Percentiles rank a stretch among this genome's conserved stretches.
Conservation (phyloP, 805 yeast species). For the Candida argentea region DNA sequence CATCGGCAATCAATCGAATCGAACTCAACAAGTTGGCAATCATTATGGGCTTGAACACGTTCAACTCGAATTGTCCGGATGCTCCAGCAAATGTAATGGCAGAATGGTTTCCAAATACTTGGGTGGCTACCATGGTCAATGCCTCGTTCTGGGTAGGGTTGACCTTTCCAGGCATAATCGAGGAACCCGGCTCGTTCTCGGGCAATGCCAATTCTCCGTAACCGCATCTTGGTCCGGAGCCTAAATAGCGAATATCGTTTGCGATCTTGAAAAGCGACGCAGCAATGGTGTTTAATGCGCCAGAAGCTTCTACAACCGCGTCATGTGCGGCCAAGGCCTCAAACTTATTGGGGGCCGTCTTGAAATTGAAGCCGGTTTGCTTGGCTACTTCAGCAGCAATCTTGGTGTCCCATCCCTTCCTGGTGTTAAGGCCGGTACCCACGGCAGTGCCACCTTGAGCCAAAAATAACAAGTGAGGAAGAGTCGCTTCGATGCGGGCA, state of each 20-base stretch:
- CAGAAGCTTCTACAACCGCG: slow-evolving; percentile 95
- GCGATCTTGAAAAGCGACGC: slow-evolving; percentile 92
- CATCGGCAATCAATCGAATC: slow-evolving; percentile 83
- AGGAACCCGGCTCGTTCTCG: slow-evolving; percentile 98
- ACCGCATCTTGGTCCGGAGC: slow-evolving; percentile 99
- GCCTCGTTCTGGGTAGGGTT: slow-evolving; percentile 99
- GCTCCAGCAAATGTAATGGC: slow-evolving; percentile 97
- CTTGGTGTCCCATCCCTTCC: slow-evolving; percentile 75
- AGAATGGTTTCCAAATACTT: slow-evolving; percentile 94
- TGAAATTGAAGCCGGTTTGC: slow-evolving; percentile 80
- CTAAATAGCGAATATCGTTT: slow-evolving; percentile 94
- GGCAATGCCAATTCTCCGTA: slow-evolving; percentile 93
- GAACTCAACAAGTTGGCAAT: slow-evolving; percentile 84
- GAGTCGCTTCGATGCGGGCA: slow-evolving; percentile 65
- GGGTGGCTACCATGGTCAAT: slow-evolving; percentile 94
- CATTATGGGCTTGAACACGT: slow-evolving; percentile 96
- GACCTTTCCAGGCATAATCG: slow-evolving; percentile 99
- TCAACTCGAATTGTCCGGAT: slow-evolving; percentile 96
- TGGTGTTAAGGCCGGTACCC: slow-evolving; percentile 96
- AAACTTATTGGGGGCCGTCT: slow-evolving; percentile 96
- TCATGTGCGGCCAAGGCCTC: slow-evolving; percentile 99
- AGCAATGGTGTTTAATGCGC: slow-evolving; percentile 93
- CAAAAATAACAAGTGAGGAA: slow-evolving; percentile 67
- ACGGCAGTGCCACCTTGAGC: slow-evolving; percentile 99
- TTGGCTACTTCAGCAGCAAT: slow-evolving; percentile 80